A percentile compares a stretch with the other conserved stretches of the same genome.
Conservation (phyloP, 495 filamentous ascomycete genomes). For the Talaromyces stipitatus region DNA sequence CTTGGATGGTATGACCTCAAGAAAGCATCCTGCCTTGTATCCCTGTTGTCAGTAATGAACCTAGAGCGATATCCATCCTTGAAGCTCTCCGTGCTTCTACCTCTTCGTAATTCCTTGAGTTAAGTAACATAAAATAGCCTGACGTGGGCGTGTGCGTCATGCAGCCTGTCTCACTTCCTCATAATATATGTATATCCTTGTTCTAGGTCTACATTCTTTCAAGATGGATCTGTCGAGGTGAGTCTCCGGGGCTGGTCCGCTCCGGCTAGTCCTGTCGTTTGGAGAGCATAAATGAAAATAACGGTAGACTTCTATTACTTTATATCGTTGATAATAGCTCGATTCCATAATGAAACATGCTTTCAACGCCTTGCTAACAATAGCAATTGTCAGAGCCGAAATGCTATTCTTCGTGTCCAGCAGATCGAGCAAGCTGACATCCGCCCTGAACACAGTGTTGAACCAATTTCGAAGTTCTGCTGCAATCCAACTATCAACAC, state of each 20-base stretch:
- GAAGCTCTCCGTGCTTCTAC: no score
- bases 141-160: neutral
- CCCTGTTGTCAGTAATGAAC: no score
- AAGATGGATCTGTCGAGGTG: neutral
- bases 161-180: neutral
- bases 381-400: neutral
- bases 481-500: conserved; percentile 28
- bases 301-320: no score
- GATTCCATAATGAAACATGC: no score
- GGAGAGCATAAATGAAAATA: neutral
- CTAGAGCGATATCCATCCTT: neutral
- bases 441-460: conserved; percentile 7
- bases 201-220: neutral
- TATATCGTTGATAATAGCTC: no score
- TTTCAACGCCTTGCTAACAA: neutral
- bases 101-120: no score
- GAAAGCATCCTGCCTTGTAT: neutral
- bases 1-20: neutral
- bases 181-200: no score
- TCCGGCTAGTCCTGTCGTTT: neutral
- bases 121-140: no score
- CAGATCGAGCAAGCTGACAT: conserved; percentile 19
- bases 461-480: conserved; percentile 30
- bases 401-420: conserved; percentile 3
- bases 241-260: neutral